phyloP scores from a whole-genome alignment of 331 rosid species.

The Prunus yedoensis region DNA sequence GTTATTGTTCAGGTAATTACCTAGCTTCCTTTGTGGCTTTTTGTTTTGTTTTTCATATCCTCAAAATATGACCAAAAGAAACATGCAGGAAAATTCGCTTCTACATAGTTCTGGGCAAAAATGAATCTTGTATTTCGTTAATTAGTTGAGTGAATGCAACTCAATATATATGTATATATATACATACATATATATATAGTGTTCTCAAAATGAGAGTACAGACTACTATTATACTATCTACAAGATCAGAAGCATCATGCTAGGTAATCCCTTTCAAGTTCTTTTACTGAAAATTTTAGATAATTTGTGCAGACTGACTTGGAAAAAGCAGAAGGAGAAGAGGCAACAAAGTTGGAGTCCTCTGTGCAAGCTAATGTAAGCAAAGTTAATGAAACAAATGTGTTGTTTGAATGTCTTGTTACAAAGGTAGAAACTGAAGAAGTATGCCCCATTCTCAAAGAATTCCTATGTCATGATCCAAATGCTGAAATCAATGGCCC shows the following conservation, averaged over 20 bases:
- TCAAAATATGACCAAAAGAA: slow-evolving; percentile 30
- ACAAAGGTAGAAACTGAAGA: slow-evolving; percentile 38
- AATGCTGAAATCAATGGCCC: neutral
- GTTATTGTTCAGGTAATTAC: slow-evolving; percentile 55
- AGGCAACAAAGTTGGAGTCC: slow-evolving; percentile 1
- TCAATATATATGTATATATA: too few species aligned
- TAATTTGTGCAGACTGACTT: slow-evolving; percentile 26
- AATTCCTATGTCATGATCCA: neutral
- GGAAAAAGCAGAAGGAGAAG: slow-evolving; percentile 25
- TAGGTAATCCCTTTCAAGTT: neutral
- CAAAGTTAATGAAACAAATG: slow-evolving; percentile 25
- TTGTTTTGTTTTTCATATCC: slow-evolving; percentile 12
- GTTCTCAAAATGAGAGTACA: neutral
- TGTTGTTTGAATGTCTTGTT: slow-evolving; percentile 40
- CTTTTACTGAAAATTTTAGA: neutral
- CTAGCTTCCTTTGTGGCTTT: slow-evolving; percentile 8
- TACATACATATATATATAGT: too few species aligned
- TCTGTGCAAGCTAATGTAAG: slow-evolving; percentile 10
- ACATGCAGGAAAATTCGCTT: neutral
- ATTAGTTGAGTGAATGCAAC: neutral
- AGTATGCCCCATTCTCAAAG: slow-evolving; percentile 30
- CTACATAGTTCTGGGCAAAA: neutral
- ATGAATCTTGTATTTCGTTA: neutral
- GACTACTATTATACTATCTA: neutral
- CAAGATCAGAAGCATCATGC: neutral